Percentiles rank a stretch among this genome's conserved stretches.
Conservation (phyloP, 2,329 filamentous ascomycete species). For the Botrytis deweyae region DNA sequence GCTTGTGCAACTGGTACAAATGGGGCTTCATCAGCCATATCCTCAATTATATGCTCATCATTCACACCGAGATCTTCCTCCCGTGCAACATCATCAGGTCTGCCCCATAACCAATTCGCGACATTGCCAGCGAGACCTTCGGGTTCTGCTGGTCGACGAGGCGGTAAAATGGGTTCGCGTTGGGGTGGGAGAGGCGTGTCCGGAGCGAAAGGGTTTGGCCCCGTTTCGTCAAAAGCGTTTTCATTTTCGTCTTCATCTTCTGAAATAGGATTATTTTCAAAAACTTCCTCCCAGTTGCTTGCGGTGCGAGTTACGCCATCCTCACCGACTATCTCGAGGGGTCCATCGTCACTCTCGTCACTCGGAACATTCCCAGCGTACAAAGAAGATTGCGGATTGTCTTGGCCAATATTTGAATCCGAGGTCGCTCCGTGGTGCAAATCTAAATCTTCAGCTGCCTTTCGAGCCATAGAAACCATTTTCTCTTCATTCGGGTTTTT, state of each 20-base stretch:
- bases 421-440: constrained; percentile 7
- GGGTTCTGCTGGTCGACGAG: constrained; percentile 30
- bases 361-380: too few relatives aligned
- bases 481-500: constrained; percentile 4
- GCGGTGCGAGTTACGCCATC: constrained; percentile 29
- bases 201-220: constrained; percentile 27
- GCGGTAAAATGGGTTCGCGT: constrained; percentile 24
- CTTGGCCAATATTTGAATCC: neutral
- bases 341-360: constrained; percentile 16
- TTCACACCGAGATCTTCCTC: constrained; percentile 48
- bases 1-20: constrained; percentile 50
- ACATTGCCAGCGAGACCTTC: constrained; percentile 46
- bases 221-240: constrained; percentile 14
- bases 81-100: constrained; percentile 45
- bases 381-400: neutral
- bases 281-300: constrained; percentile 29
- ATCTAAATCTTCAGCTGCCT: constrained; percentile 8
- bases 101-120: constrained; percentile 63
- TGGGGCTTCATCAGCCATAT: constrained; percentile 58
- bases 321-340: constrained; percentile 26
- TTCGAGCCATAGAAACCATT: constrained; percentile 7
- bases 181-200: constrained; percentile 26
- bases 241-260: constrained; percentile 26
- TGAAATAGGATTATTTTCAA: constrained; percentile 30
- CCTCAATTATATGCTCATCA: constrained; percentile 60